Percentiles rank a stretch among this genome's conserved stretches.
Conservation (phyloP, 352 stramenopile genomes). For the Pythium brassicae region DNA sequence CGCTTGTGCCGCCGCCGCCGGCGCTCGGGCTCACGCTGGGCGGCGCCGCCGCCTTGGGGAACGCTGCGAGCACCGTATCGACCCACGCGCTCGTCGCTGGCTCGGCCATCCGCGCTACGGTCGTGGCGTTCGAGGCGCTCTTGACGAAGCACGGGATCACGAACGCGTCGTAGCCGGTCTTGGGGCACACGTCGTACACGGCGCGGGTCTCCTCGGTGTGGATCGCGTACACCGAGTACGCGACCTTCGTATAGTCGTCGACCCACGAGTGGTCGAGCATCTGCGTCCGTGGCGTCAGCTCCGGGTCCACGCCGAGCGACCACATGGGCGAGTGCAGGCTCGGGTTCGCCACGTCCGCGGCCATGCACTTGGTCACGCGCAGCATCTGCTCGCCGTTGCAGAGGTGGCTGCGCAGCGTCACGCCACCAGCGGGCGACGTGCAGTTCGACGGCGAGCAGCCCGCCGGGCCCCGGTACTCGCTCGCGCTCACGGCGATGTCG, state of each 20-base stretch:
- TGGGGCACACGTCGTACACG: background rate
- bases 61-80: constrained; percentile 10
- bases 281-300: background rate
- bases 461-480: constrained; percentile 14
- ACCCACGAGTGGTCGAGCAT: constrained; percentile 6
- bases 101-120: constrained; percentile 1
- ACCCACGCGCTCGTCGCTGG: constrained; percentile 9
- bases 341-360: constrained; percentile 7
- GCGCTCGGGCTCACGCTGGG: background rate
- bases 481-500: constrained; percentile 18
- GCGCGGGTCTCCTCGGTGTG: background rate
- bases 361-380: constrained; percentile 20
- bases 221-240: constrained; percentile 7
- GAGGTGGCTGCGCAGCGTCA: constrained; percentile 11
- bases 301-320: constrained; percentile 12
- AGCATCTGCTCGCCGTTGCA: constrained; percentile 23
- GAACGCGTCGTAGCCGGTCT: constrained; percentile 3
- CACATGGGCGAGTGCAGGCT: constrained; percentile 21
- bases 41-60: background rate
- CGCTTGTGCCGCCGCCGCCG: background rate
- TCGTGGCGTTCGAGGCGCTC: background rate
- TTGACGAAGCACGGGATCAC: constrained; percentile 8
- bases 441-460: constrained; percentile 17
- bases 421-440: constrained; percentile 11
- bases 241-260: background rate